phyloP scores from a whole-genome alignment of 2,329 filamentous ascomycete species.

The Scedosporium minutisporum region DNA sequence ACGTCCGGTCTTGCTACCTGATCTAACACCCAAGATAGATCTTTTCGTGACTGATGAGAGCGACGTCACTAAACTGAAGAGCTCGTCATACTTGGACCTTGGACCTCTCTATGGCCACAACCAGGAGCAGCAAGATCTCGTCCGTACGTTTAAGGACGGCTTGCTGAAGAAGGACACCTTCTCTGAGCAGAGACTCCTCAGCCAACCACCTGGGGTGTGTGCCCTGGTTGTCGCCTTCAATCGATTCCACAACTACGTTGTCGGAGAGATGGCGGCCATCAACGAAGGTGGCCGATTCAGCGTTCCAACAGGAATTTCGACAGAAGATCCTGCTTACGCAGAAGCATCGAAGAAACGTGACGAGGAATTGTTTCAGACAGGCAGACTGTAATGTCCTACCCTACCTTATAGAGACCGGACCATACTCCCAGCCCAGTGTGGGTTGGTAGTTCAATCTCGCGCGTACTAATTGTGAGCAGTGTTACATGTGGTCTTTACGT shows the following conservation, averaged over 20 bases:
- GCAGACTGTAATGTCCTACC: slow-evolving; percentile 14
- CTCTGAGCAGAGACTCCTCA: slow-evolving; percentile 52
- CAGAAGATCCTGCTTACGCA: slow-evolving; percentile 12
- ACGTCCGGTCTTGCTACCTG: not conserved
- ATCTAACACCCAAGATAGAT: slow-evolving; percentile 9
- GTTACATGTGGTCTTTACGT: slow-evolving; percentile 48
- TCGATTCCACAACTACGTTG: slow-evolving; percentile 72
- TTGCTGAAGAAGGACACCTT: slow-evolving; percentile 48
- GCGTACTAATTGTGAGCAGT: not conserved
- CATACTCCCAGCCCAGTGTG: not conserved
- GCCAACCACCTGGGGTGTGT: slow-evolving; percentile 58
- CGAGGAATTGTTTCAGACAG: slow-evolving; percentile 29
- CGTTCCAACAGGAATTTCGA: slow-evolving; percentile 9
- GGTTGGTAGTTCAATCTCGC: not conserved
- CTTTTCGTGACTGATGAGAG: slow-evolving; percentile 19
- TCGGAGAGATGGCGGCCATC: slow-evolving; percentile 51
- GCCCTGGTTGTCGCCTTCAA: slow-evolving; percentile 64
- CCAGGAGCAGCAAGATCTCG: slow-evolving; percentile 20
- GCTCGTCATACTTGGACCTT: slow-evolving; percentile 37
- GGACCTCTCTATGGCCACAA: slow-evolving; percentile 32
- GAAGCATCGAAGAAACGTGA: slow-evolving; percentile 27
- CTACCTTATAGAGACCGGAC: not conserved
- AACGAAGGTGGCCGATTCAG: slow-evolving; percentile 31
- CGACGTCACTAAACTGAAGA: slow-evolving; percentile 19
- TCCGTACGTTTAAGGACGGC: slow-evolving; percentile 25